Base-by-base conservation (phyloP, 305 asterid species). In the Fraxinus sp. region DNA sequence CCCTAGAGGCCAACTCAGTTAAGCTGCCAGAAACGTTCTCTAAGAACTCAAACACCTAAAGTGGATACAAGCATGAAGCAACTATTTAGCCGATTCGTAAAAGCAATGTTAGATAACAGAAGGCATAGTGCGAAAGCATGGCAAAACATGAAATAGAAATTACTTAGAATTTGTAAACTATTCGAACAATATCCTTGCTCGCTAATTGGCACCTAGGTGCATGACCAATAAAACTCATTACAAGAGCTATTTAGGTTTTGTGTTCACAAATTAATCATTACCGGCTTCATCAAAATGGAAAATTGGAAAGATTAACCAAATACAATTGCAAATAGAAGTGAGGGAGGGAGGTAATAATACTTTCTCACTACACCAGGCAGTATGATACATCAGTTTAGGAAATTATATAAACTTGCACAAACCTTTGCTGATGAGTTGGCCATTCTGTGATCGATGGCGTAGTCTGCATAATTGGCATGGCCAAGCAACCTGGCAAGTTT, bases 401-500 rank as follows among this genome's bases (percentile, higher is more conserved):
- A 83, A 76, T 76, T 64, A 81, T 28, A 79, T 77, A 57, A 82
- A 76, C 52, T 76, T 82, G 80, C 84, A 83, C 89, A 81, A 78
- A 95, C 99, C 98, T 96, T 96, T 7, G 92, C 62, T 4, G 97
- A 92, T 66, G 98, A 91, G 77, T 86, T 89, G 81, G 95, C 97
- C 99, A 96, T 96, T 85, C 98, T 91, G 77, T 20, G 84, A 82
- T 88, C 87, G 39, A 85, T 85, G 80, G 94, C 93, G 89, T 92
- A 94, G 41, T 93, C 97, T 22, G 98, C 98, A 91, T 89, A 96
- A 84, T 89, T 94, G 35, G 84, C 75, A 88, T 90, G 94, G 82
- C 98, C 99, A 85, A 96, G 99, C 90, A 96, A 89, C 86, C 98
- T 91, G 83, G 98, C 95, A 74, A 91, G 88, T 84, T 91, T 96